phyloP scores from a whole-genome alignment of 1,284 basidiomycete species.

The Apiotrichum gracile region DNA sequence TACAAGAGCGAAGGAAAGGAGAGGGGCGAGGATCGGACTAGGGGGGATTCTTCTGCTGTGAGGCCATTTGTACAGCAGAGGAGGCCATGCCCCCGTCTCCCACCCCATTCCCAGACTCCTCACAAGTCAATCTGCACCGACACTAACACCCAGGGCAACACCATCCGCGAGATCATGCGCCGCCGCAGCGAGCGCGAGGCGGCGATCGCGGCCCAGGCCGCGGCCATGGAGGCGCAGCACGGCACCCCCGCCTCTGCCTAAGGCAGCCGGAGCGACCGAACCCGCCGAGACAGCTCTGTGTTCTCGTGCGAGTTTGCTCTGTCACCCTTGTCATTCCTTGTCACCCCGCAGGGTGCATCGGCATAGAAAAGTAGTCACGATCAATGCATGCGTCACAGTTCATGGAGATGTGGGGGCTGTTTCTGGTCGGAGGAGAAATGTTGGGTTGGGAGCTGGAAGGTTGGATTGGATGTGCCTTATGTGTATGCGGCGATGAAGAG shows the following conservation, averaged over 20 bases:
- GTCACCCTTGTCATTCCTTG: too few species aligned
- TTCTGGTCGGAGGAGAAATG: not conserved
- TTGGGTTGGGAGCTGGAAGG: not conserved
- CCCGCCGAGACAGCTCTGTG: too few species aligned
- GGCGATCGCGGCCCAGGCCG: constrained; percentile 40
- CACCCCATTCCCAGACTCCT: too few species aligned
- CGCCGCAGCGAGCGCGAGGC: constrained; percentile 55
- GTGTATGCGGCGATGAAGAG: too few species aligned
- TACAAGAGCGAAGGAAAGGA: not conserved
- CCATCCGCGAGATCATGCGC: constrained; percentile 40
- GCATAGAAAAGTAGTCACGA: constrained; percentile 4
- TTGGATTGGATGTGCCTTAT: too few species aligned
- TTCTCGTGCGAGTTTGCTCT: too few species aligned
- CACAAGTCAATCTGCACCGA: too few species aligned
- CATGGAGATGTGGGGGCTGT: not conserved
- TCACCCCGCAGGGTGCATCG: too few species aligned
- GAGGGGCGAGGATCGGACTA: not conserved
- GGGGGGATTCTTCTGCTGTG: not conserved
- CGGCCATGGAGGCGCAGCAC: not conserved
- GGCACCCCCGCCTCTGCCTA: not conserved
- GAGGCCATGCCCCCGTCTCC: too few species aligned
- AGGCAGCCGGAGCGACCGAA: too few species aligned
- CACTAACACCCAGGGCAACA: constrained; percentile 37
- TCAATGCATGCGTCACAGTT: constrained; percentile 3
- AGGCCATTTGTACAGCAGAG: too few species aligned